Base-by-base conservation (phyloP, 306 rosid species). In the Chamaecrista fasciculata region DNA sequence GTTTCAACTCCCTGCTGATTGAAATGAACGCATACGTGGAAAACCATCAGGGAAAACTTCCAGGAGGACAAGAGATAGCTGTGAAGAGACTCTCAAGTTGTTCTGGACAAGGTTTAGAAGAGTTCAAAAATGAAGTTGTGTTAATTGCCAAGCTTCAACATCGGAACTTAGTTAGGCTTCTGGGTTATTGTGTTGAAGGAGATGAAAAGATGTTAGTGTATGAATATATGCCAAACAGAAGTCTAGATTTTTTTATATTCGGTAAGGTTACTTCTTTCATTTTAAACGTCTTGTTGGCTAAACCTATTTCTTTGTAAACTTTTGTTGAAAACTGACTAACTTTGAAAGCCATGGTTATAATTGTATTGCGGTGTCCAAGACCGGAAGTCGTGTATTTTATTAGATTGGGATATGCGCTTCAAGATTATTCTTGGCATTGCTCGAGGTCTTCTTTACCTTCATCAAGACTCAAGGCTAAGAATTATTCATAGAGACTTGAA, bases 101-200 rank as follows among this genome's bases (percentile, higher is more conserved):
- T 73, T 91, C 96, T 4, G 87, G 92, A 16, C 96, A 91, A 85
- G 97, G 96, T 58, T 79, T 75, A 24, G 89, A 86, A 69, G 92
- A 91, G 72, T 87, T 91, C 59, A 86, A 82, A 52, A 91, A 91
- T 63, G 97, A 91, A 73, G 95, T 91, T 73, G 64, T 91, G 43
- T 72, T 88, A 79, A 88, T 91, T 11, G 92, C 96, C 34, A 88
- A 85, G 61, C 97, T 91, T 71, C 97, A 87, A 71, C 92, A 91
- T 71, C 72, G 95, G 31, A 91, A 91, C 62, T 80, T 91, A 9
- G 95, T 91, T 60, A 72, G 92, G 65, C 97, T 91, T 73, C 72
- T 84, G 63, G 97, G 97, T 5, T 91, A 84, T 55, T 91, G 92
- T 67, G 51, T 86, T 40, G 88, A 86, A 82, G 90, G 89, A 81